Base-by-base conservation (phyloP, 768 basidiomycete species). In the Ramaria rubella region DNA sequence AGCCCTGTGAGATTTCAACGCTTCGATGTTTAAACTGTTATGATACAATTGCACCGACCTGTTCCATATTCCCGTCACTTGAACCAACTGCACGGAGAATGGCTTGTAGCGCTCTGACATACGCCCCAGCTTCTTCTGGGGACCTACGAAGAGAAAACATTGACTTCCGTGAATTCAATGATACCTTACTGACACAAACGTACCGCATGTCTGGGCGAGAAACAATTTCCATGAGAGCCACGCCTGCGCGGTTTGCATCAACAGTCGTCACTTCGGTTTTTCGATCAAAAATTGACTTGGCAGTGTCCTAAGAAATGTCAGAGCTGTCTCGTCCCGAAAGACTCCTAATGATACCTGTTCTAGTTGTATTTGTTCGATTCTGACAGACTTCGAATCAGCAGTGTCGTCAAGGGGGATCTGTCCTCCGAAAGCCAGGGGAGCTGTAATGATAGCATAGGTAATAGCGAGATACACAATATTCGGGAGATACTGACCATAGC, bases 61-160 rank as follows among this genome's bases (percentile, higher is more conserved):
- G 85, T 63, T 99, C 96, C 96, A 98, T 98, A 65, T 94, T 94
- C 1, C 91, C 94, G 67, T 95, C 92, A 60, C 92, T 93, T 0
- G 90, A 84, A 0, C 91, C 93, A 3, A 95, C 76, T 15, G 89
- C 78, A 17, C 94, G 80, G 7, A 98, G 72, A 17, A 96, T 65
- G 4, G 83, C 79, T 67, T 96, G 94, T 1, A 99, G 74, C 8
- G 85, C 77, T 36, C 85, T 77, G 5, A 97, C 89, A 71, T 95
- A 98, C 5, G 82, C 81, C 1, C 81, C 89, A 19, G 92, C 94
- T 68, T 98, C 90, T 69, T 95, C 92, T 3, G 96, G 85, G 1
- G 89, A 88, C 45, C 77, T 81, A 62, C 8, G 33, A 26, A 1
- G 31, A 15, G 33, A 51, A 36, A 5, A 27, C 14, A 42, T 17